A percentile compares a stretch with the other conserved stretches of the same genome.
Evolutionary conservation across 169 alveolate species (phyloP).

Genomic region (Pseudocohnilembus persalinus): DNA sequence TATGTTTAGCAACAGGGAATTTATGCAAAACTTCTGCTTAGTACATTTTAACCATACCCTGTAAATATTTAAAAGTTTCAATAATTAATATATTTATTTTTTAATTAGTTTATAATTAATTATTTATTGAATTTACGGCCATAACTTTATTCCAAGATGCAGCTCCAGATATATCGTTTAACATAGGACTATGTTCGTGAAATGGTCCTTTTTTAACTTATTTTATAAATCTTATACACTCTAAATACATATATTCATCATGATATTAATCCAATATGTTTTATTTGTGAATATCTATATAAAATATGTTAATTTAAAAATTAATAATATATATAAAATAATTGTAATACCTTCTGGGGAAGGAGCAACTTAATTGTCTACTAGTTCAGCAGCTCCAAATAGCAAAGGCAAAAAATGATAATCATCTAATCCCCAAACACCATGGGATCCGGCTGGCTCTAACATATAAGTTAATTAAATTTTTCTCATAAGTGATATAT

Average conservation of each 20-base stretch:
- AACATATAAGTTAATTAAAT: conserved; percentile 92
- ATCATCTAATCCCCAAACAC: conserved; percentile 99
- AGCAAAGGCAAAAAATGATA: conserved; percentile 95
- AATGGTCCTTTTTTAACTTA: conserved; percentile 83
- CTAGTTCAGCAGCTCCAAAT: conserved; percentile 96
- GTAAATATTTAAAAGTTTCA: no score
- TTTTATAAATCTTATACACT: conserved; percentile 86
- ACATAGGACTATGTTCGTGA: conserved; percentile 93
- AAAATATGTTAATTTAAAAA: no score
- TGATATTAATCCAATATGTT: conserved; percentile 55
- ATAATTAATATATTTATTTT: not conserved
- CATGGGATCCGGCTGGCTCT: conserved; percentile 99
- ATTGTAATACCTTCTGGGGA: not conserved
- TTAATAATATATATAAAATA: no score
- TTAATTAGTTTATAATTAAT: not conserved
- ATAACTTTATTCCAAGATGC: conserved; percentile 88
- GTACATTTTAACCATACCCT: conserved; percentile 92
- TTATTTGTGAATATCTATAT: conserved; percentile 65
- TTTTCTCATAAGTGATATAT: conserved; percentile 92
- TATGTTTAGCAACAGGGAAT: conserved; percentile 90
- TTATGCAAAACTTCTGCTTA: conserved; percentile 90
- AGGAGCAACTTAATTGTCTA: conserved; percentile 36
- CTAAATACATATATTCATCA: conserved; percentile 86
- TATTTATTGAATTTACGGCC: conserved; percentile 2
- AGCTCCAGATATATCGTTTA: conserved; percentile 90